Evolutionary conservation across 768 basidiomycete species (phyloP), one percentile per base, ranked within the genome.

Genomic region (Kwoniella europaea): DNA sequence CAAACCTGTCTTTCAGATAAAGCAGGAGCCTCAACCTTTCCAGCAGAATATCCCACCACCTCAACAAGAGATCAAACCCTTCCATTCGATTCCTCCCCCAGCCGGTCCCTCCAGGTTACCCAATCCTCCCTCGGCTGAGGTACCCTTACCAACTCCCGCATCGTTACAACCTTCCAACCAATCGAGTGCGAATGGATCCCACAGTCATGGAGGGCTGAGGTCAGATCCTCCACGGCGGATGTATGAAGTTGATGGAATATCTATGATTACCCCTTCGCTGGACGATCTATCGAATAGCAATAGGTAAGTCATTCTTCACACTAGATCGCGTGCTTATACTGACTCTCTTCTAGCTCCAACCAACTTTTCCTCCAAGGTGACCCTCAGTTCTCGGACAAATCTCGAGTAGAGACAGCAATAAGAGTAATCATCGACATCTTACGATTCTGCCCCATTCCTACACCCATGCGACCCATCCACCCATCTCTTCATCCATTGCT

Each of bases 381-480:
- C 67, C 76, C 79, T 22, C 79, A 77, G 42, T 46, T 73, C 58
- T 76, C 76, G 67, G 71, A 67, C 43, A 81, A 81, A 55, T 76
- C 76, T 41, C 61, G 79, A 57, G 79, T 81, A 9, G 79, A 81
- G 55, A 81, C 79, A 18, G 79, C 79, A 57, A 81, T 81, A 22
- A 72, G 79, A 9, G 77, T 78, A 35, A 79, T 79, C 59, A 44
- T 81, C 58, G 79, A 81, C 60, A 63, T 81, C 22, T 67, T 79
- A 12, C 74, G 74, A 43, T 54, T 72, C 20, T 67, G 75, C 12
- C 76, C 79, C 15, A 53, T 71, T 2, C 69, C 72, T 3, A 64
- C 71, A 0, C 63, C 72, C 2, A 24, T 62, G 41, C 68, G 67
- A 10, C 29, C 62, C 15, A 67, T 76, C 10, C 70, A 71, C n/a